Evolutionary conservation across 2,329 filamentous ascomycete genomes (phyloP).

Genomic region (Beauveria brongniartii): DNA sequence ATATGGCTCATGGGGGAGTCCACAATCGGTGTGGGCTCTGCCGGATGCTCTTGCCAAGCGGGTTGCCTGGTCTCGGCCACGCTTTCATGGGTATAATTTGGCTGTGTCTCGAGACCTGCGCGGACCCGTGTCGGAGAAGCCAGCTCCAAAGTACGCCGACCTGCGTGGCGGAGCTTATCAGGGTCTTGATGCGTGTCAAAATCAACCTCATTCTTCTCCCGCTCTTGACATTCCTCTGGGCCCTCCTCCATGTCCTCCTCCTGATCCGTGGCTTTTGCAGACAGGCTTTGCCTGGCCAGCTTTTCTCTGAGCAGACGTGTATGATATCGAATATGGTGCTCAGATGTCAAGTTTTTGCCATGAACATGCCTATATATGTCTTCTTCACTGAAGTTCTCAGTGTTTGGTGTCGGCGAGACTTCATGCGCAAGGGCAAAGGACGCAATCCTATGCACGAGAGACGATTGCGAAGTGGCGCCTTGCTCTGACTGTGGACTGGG

Average conservation of each 20-base stretch:
- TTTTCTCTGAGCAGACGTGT: not conserved
- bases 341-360: conserved; percentile 2
- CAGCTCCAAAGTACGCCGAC: not conserved
- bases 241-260: not conserved
- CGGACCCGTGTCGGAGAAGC: not conserved
- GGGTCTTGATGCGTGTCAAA: no score
- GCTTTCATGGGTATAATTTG: not conserved
- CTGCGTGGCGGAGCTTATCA: not conserved
- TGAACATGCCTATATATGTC: conserved; percentile 4
- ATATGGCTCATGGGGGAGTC: conserved; percentile 8
- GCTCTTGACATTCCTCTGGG: not conserved
- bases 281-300: not conserved
- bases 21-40: conserved; percentile 1
- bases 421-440: not conserved
- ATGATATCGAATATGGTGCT: conserved; percentile 6
- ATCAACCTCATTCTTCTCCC: no score
- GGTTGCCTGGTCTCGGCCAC: not conserved
- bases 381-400: not conserved
- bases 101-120: not conserved
- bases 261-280: not conserved
- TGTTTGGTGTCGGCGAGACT: not conserved
- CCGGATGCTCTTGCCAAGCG: not conserved
- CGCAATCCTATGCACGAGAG: not conserved
- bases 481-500: not conserved
- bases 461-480: not conserved